Evolutionary conservation across 2,329 filamentous ascomycete genomes (phyloP), one percentile per base, ranked within the genome.

Genomic region (Penicillium vulpinum): DNA sequence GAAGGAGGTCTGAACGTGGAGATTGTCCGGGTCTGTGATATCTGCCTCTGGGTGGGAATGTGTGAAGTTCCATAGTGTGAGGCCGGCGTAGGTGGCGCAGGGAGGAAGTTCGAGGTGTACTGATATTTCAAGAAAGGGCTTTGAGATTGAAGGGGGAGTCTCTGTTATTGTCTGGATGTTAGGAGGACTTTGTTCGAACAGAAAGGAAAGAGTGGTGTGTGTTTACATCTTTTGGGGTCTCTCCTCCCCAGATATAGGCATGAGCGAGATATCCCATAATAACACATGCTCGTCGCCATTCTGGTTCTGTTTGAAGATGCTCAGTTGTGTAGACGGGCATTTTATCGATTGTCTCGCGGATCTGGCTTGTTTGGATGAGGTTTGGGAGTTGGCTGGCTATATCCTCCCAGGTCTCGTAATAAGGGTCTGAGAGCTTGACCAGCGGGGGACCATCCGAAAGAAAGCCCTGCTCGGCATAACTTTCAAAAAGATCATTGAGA

Each of bases 391-490:
- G 92, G 65, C 85, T 82, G 29, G 87, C 84, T 54, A 96, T 81
- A 39, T 85, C 83, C 75, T 97, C 92, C 92, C 92, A 97, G 63
- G 91, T 91, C 73, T 88, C 85, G 77, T 96, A 97, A 80, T 96
- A 96, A 9, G 87, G 82, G 67, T 94, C 88, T 16, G 90, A 85
- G 16, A 97, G 85, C 47, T 83, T 81, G 58, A 87, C 85, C 62
- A 96, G 80, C 52, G 92, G 92, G 55, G 88, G 78, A 59, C 87
- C 83, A 60, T 88, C 82, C 3, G 92, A 91, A 54, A 97, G 83
- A 77, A 97, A 97, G 67, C 92, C 92, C 75, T 91, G 87, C 58
- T 63, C 61, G 73, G 87, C 87, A 77, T 91, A 93, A 69, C 91
- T 84, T 72, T 85, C 81, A 59, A 91, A 81, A 49, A 77, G 60